phyloP scores from a whole-genome alignment of 2,329 filamentous ascomycete genomes.

The Arachnomyces sp. region DNA sequence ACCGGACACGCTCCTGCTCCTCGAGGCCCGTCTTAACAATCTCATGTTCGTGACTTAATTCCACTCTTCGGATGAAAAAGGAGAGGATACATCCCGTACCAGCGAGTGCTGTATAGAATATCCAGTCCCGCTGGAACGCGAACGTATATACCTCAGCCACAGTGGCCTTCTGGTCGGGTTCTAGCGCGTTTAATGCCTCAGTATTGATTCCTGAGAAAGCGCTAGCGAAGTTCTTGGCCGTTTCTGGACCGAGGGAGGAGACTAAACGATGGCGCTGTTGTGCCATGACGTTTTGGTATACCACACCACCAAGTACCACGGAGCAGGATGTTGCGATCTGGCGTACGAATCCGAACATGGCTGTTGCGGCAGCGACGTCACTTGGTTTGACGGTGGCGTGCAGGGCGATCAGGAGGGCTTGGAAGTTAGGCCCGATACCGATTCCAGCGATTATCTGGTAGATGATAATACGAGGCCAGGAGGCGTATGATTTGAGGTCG shows the following conservation, averaged over 20 bases:
- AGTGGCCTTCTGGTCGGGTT: too few relatives aligned
- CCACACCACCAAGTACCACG: constrained; percentile 44
- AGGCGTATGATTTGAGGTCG: constrained; percentile 39
- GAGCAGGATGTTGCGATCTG: constrained; percentile 46
- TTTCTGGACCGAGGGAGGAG: constrained; percentile 11
- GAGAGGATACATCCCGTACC: constrained; percentile 32
- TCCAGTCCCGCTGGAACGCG: constrained; percentile 32
- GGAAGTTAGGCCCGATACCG: constrained; percentile 47
- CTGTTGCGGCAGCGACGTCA: constrained; percentile 51
- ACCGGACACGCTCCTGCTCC: too few relatives aligned
- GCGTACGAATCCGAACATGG: constrained; percentile 48
- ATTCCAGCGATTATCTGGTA: constrained; percentile 45
- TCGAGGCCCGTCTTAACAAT: constrained; percentile 19
- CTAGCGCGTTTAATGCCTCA: too few relatives aligned
- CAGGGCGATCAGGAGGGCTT: constrained; percentile 46
- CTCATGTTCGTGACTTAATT: constrained; percentile 35
- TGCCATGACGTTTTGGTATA: constrained; percentile 32
- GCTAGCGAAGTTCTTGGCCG: constrained; percentile 1
- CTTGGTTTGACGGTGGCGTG: constrained; percentile 45
- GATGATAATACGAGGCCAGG: constrained; percentile 18
- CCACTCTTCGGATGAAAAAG: constrained; percentile 29
- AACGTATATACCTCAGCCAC: too few relatives aligned
- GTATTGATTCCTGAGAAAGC: too few relatives aligned
- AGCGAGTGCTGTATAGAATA: constrained; percentile 38
- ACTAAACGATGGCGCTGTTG: not conserved